Evolutionary conservation across 768 basidiomycete genomes (phyloP).

Genomic region (Calocybe cyanea): DNA sequence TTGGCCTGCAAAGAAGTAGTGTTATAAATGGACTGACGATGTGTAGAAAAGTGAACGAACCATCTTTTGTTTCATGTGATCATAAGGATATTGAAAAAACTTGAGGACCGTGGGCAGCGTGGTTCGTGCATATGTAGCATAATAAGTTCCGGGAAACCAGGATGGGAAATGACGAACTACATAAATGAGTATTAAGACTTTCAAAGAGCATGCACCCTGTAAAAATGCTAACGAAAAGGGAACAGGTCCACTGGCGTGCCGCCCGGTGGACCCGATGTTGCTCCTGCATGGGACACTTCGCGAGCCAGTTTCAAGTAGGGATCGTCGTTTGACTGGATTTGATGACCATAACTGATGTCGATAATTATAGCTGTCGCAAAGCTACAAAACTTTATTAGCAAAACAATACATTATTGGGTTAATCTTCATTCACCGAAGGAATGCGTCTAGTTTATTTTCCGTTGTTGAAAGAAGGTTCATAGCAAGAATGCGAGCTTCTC

Average conservation of each 20-base stretch:
- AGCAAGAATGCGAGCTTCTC: no score
- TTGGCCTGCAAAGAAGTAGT: conserved; percentile 10
- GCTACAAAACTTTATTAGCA: no score
- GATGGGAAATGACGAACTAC: conserved; percentile 10
- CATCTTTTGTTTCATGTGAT: conserved; percentile 9
- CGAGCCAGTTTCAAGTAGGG: conserved; percentile 33
- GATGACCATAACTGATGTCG: conserved; percentile 28
- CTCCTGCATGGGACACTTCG: conserved; percentile 22
- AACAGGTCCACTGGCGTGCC: conserved; percentile 17
- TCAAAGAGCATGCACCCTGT: neutral
- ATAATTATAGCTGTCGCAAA: conserved; percentile 20
- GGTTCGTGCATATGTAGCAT: conserved; percentile 8
- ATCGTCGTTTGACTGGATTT: conserved; percentile 30
- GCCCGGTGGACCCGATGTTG: conserved; percentile 21
- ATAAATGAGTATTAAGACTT: neutral
- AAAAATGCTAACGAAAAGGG: conserved; percentile 21
- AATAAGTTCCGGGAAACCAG: conserved; percentile 15
- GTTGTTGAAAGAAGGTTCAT: no score
- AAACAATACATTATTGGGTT: no score
- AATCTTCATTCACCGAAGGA: no score
- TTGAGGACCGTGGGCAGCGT: neutral
- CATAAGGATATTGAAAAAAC: conserved; percentile 5
- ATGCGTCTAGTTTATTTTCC: no score
- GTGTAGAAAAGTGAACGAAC: neutral
- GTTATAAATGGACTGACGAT: no score